Conservation (phyloP, 192 early-diverging fungal genomes). For the Rhizophagus prolifer region DNA sequence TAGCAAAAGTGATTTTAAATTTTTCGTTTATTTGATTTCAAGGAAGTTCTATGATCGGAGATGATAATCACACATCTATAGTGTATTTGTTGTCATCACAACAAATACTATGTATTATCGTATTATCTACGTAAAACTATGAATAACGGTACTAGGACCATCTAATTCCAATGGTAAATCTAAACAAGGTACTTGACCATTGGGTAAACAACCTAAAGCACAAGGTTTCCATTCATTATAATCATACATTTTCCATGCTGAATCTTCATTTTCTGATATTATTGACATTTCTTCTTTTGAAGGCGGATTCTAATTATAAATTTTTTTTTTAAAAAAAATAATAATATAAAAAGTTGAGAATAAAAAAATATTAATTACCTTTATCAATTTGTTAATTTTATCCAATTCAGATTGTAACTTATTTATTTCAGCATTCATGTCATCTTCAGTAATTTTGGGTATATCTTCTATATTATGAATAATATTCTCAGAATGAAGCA, state of each 20-base stretch:
- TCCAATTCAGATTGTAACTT: not conserved
- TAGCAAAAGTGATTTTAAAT: too few relatives aligned
- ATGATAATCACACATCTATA: too few relatives aligned
- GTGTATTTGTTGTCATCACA: too few relatives aligned
- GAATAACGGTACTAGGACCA: not conserved
- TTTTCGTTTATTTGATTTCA: too few relatives aligned
- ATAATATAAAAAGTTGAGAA: too few relatives aligned
- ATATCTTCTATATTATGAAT: constrained; percentile 11
- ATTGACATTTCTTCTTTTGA: too few relatives aligned
- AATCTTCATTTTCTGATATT: constrained; percentile 3
- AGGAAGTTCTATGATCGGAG: too few relatives aligned
- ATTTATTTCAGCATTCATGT: not conserved
- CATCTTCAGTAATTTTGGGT: not conserved
- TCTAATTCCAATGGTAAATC: constrained; percentile 36
- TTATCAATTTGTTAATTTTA: not conserved
- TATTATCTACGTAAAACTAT: too few relatives aligned
- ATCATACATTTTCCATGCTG: constrained; percentile 35
- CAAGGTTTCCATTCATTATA: constrained; percentile 35
- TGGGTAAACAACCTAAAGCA: constrained; percentile 43
- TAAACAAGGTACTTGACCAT: constrained; percentile 39
- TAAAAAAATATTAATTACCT: not conserved
- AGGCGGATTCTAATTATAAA: not conserved
- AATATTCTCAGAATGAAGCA: not conserved
- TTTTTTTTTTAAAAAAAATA: too few relatives aligned
- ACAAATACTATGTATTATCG: too few relatives aligned